Evolutionary conservation across 106 monocot species (phyloP).

Genomic region (Cymbidium sinense): DNA sequence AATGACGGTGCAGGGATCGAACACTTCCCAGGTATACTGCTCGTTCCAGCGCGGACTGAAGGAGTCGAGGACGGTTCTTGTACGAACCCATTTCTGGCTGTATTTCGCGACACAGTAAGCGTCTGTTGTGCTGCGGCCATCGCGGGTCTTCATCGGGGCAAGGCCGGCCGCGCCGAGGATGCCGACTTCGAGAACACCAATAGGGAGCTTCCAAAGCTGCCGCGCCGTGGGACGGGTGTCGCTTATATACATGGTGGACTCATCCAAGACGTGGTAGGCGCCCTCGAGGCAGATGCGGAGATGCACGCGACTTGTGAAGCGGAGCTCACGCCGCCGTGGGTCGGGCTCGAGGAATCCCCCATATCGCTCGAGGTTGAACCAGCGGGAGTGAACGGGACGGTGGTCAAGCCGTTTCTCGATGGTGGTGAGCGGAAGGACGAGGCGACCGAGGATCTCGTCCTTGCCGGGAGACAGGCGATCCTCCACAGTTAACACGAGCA

Average conservation of each 20-base stretch:
- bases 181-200: constrained; percentile 59
- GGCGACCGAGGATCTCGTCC: constrained; percentile 52
- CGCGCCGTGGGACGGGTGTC: constrained; percentile 57
- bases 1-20: constrained; percentile 62
- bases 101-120: constrained; percentile 74
- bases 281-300: constrained; percentile 59
- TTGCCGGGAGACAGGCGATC: constrained; percentile 30
- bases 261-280: constrained; percentile 67
- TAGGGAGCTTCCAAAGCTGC: constrained; percentile 62
- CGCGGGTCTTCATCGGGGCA: constrained; percentile 47
- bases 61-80: constrained; percentile 49
- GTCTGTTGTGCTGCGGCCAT: constrained; percentile 46
- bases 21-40: constrained; percentile 79
- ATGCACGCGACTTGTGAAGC: constrained; percentile 52
- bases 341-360: constrained; percentile 37
- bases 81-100: constrained; percentile 73
- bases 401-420: constrained; percentile 67
- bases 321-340: constrained; percentile 41
- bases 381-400: constrained; percentile 51
- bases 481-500: constrained; percentile 37
- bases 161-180: constrained; percentile 45
- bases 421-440: constrained; percentile 33
- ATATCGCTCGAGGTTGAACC: constrained; percentile 58
- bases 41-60: constrained; percentile 64
- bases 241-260: constrained; percentile 72